Percentiles rank a stretch among this genome's conserved stretches.
Conservation (phyloP, 148 eudicot species). For the Salicornia ramosissima region DNA sequence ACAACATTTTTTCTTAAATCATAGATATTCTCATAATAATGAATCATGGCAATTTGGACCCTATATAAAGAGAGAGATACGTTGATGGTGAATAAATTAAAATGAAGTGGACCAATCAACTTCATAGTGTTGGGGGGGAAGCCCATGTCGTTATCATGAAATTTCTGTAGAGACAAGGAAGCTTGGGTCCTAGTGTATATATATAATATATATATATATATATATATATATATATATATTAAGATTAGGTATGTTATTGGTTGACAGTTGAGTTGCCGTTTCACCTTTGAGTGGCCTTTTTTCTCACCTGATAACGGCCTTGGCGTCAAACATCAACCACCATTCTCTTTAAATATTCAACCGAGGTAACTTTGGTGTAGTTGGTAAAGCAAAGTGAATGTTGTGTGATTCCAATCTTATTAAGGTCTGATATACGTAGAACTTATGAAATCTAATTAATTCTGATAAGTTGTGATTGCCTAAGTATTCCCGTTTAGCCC, state of each 20-base stretch:
- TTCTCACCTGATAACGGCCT: constrained; percentile 17
- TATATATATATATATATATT: no score
- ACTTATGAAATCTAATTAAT: no score
- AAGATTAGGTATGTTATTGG: constrained; percentile 28
- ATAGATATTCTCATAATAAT: not conserved
- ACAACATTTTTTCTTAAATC: not conserved
- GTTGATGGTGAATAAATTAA: not conserved
- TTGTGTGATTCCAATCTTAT: no score
- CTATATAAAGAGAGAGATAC: not conserved
- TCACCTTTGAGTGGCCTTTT: constrained; percentile 6
- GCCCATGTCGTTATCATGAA: not conserved
- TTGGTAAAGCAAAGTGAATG: no score
- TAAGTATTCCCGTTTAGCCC: no score
- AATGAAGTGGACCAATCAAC: constrained; percentile 1
- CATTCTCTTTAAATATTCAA: not conserved
- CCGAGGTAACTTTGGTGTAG: no score
- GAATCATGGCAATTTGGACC: not conserved
- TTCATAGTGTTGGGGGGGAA: not conserved
- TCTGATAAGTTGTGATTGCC: no score
- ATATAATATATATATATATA: no score
- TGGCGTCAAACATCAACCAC: constrained; percentile 23
- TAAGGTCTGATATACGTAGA: no score
- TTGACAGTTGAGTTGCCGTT: constrained; percentile 27
- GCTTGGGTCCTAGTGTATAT: not conserved
- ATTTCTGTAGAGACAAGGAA: not conserved